Base-by-base conservation (phyloP, 1,284 basidiomycete species). In the Apiotrichum veenhuisii region DNA sequence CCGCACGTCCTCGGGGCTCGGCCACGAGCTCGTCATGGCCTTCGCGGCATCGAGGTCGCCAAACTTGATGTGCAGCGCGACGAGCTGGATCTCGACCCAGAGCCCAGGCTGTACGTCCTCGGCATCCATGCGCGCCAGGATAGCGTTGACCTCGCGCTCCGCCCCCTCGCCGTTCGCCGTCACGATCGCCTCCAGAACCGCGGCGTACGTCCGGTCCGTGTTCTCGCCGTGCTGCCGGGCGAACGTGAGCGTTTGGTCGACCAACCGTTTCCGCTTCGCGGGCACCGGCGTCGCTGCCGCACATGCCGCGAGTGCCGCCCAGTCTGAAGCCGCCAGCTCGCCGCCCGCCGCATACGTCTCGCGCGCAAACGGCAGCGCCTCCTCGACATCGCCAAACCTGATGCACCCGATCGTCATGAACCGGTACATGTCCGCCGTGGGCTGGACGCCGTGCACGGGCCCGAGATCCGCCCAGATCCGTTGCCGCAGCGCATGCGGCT, bases 381-480 rank as follows among this genome's bases (percentile, higher is more conserved):
- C n/a, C 2, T 5, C 26, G 5, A 34, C 20, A 9, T 44, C 41
- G 14, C 47, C 20, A 14, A 5, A 33, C 17, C 18, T 45, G 3
- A 23, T 25, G 22, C 38, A 41, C 10, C 52, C 49, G 22, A 38
- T 12, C 22, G 46, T 22, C 23, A 46, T 41, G 34, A 37, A 27
- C 12, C 47, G 20, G 22, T 44, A 25, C 20, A 36, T 38, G 18
- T 43, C 52, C 18, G 41, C 49, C 12, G 20, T 17, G 17, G 50
- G 44, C 22, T 23, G 30, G 8, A 50, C 34, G 18, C 55, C 55
- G 26, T 49, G 42, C 41, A 49, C 17, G 33, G 34, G 2, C 5
- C 38, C 44, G 15, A 58, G 33, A 48, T 66, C 64, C 18, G 36
- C 52, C 38, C 55, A 63, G 10, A 66, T 54, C 37, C 54, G 44